Conservation (phyloP, 129 eudicot species). For the Tagetes patula region DNA sequence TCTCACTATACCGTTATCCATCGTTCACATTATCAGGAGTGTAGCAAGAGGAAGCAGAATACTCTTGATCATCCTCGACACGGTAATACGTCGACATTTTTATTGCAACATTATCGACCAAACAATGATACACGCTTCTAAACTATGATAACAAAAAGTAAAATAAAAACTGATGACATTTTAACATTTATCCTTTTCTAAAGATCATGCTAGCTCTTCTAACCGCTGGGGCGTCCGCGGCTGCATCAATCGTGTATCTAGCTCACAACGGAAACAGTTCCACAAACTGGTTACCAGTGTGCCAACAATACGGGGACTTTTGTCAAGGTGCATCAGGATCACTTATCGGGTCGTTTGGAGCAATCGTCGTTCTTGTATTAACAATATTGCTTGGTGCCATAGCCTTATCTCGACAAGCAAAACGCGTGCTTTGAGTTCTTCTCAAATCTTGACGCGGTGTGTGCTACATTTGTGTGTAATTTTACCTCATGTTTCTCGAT, state of each 20-base stretch:
- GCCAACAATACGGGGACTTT: conserved; percentile 62
- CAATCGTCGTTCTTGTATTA: conserved; percentile 44
- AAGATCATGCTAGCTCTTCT: conserved; percentile 65
- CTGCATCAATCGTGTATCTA: conserved; percentile 73
- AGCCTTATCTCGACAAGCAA: conserved; percentile 53
- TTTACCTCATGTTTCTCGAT: conserved; percentile 26
- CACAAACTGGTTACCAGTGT: conserved; percentile 80
- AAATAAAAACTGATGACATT: background rate
- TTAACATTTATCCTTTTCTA: background rate
- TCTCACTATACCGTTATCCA: conserved; percentile 63
- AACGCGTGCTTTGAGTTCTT: conserved; percentile 18
- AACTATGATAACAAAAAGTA: background rate
- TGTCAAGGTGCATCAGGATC: conserved; percentile 68
- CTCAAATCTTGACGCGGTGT: background rate
- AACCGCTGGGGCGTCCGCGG: conserved; percentile 73
- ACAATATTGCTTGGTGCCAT: conserved; percentile 57
- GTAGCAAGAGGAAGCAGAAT: conserved; percentile 53
- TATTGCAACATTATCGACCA: background rate
- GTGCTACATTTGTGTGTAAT: conserved; percentile 27
- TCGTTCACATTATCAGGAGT: conserved; percentile 57
- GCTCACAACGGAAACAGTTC: conserved; percentile 82
- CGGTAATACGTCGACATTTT: conserved; percentile 37
- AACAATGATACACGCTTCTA: background rate
- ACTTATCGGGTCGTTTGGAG: conserved; percentile 80
- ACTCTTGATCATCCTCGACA: conserved; percentile 57